phyloP scores from a whole-genome alignment of 805 yeast genomes.

The Scheffersomyces stipitis region DNA sequence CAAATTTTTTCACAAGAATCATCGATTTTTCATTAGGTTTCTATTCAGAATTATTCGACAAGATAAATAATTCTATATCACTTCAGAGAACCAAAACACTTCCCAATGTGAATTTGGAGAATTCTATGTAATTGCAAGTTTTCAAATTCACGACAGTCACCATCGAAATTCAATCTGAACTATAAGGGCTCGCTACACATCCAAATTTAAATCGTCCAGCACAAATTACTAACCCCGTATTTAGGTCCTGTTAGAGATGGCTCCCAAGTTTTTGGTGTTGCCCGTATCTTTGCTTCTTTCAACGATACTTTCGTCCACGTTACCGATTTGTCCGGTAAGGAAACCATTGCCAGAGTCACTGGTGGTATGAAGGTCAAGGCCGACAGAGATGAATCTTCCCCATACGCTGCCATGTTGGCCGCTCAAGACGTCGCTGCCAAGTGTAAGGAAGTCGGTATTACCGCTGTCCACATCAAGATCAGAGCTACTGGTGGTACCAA shows the following conservation, averaged over 20 bases:
- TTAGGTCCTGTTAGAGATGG: constrained; percentile 71
- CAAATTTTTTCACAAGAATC: too few species aligned
- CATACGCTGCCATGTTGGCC: constrained; percentile 99
- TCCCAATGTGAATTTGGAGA: too few species aligned
- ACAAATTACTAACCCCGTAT: constrained; percentile 14
- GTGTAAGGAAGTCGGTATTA: constrained; percentile 99
- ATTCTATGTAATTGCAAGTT: too few species aligned
- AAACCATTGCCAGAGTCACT: constrained; percentile 99
- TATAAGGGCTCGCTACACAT: too few species aligned
- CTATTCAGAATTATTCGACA: too few species aligned
- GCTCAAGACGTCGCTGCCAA: constrained; percentile 99
- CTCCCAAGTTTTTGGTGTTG: constrained; percentile 99
- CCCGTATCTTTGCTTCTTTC: constrained; percentile 99
- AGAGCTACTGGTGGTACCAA: constrained; percentile 99
- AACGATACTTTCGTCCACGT: constrained; percentile 99
- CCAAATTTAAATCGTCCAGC: neutral
- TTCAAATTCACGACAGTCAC: too few species aligned
- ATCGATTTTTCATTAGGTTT: too few species aligned
- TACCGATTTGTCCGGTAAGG: constrained; percentile 99
- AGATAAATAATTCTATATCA: too few species aligned
- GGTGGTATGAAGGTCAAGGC: constrained; percentile 99
- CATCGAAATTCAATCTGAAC: too few species aligned
- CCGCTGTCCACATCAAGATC: constrained; percentile 98
- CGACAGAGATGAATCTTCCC: constrained; percentile 99
- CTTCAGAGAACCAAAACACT: too few species aligned